A percentile compares a stretch with the other conserved stretches of the same genome.
phyloP scores from a whole-genome alignment of 1,284 basidiomycete species.

The Ceratobasidium papillatum region DNA sequence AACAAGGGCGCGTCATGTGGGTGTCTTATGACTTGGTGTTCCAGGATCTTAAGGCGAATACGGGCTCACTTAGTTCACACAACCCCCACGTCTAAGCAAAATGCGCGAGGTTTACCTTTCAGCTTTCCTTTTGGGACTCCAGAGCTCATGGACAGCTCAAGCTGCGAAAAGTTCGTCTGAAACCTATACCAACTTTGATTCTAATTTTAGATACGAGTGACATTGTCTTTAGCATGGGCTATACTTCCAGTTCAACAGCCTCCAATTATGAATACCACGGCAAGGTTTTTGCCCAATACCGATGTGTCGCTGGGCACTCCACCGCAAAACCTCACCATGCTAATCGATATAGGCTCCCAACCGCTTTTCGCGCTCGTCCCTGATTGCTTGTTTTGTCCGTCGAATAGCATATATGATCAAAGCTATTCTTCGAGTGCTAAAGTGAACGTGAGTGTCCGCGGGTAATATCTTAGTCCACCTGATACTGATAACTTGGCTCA shows the following conservation, averaged over 20 bases:
- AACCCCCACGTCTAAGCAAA: neutral
- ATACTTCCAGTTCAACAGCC: slow-evolving; percentile 15
- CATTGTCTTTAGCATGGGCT: slow-evolving; percentile 19
- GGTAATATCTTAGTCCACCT: neutral
- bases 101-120: neutral
- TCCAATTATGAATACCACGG: neutral
- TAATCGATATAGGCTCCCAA: neutral
- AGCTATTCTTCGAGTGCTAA: slow-evolving; percentile 5
- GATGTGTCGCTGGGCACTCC: slow-evolving; percentile 26
- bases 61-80: neutral
- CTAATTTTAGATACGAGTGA: neutral
- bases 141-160: neutral
- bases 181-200: no score
- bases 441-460: neutral
- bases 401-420: slow-evolving; percentile 27
- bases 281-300: neutral
- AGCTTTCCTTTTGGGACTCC: neutral
- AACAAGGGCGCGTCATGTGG: neutral
- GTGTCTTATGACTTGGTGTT: neutral
- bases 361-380: slow-evolving; percentile 26
- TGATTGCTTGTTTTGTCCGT: slow-evolving; percentile 32
- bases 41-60: neutral
- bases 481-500: neutral
- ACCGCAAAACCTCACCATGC: slow-evolving; percentile 31
- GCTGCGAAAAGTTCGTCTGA: neutral